Evolutionary conservation across 2,329 filamentous ascomycete genomes (phyloP).

Genomic region (Clonostachys sp.): DNA sequence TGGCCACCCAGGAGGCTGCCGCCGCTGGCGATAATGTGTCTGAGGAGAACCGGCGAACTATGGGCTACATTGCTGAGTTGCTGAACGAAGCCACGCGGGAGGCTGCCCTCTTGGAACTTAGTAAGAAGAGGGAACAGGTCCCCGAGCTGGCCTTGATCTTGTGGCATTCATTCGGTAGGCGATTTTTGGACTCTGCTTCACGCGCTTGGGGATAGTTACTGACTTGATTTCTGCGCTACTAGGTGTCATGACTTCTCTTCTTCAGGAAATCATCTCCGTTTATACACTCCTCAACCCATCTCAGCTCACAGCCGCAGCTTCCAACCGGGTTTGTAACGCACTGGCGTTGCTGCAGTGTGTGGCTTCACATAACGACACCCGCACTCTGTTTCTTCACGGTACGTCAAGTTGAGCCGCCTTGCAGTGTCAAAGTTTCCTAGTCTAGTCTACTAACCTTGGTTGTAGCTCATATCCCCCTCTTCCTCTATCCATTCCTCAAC

Average conservation of each 20-base stretch:
- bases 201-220: slow-evolving; percentile 7
- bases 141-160: slow-evolving; percentile 92
- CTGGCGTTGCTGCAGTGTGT: slow-evolving; percentile 94
- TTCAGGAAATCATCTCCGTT: slow-evolving; percentile 98
- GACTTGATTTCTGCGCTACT: slow-evolving; percentile 1
- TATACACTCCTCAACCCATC: slow-evolving; percentile 96
- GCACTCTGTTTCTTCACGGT: slow-evolving; percentile 92
- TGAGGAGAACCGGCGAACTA: slow-evolving; percentile 89
- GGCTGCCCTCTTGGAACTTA: slow-evolving; percentile 87
- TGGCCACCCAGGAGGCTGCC: slow-evolving; percentile 9
- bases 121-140: slow-evolving; percentile 98
- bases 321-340: slow-evolving; percentile 95
- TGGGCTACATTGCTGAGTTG: slow-evolving; percentile 88
- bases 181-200: slow-evolving; percentile 10
- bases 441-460: slow-evolving; percentile 6
- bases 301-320: slow-evolving; percentile 94
- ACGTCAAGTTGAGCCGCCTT: slow-evolving; percentile 17
- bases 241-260: slow-evolving; percentile 97
- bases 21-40: slow-evolving; percentile 59
- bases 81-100: slow-evolving; percentile 85
- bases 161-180: slow-evolving; percentile 95
- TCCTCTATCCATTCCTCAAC: slow-evolving; percentile 97
- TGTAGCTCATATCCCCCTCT: slow-evolving; percentile 90
- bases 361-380: slow-evolving; percentile 93
- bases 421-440: background rate